Base-by-base conservation (phyloP, 2,329 filamentous ascomycete genomes). In the Cladosporium sp. region DNA sequence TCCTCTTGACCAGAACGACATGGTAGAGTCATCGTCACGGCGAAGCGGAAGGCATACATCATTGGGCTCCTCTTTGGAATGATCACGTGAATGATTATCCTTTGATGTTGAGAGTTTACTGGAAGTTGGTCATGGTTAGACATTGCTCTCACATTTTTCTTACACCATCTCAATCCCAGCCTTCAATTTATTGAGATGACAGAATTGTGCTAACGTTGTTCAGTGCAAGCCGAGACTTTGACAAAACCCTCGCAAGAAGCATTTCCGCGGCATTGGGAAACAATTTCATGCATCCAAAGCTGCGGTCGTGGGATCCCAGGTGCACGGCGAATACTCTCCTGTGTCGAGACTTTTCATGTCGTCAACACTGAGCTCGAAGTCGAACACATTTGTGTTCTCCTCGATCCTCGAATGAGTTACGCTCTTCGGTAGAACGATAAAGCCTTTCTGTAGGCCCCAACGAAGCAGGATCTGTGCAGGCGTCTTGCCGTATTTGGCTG, bases 371-470 rank as follows among this genome's bases (percentile, higher is more conserved):
- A 89, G 77, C 73, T 85, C 82, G 69, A 89, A 89, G 70, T 88
- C 86, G 67, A 83, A 89, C 1, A 89, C 73, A 51, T 84, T 74
- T 1, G 81, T 79, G 68, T 89, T 89, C 75, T 88, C 85, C 67
- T 85, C 80, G 68, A 89, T 89, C 21, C 87, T 80, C 11, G 80
- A 79, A 2, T 83, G 83, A 0, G 85, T 88, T 13, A 85, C 85
- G 2, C 85, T 87, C 74, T 89, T 89, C 0, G 87, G 87, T 26
- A 89, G 77, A 16, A 86, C 86, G 32, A 88, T 83, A 70, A 86
- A 88, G 10, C 84, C 85, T 78, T 85, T 85, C 71, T 87, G 85
- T 74, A 87, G 74, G 70, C 85, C 87, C 86, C 87, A 89, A 63
- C 87, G 79, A 7, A 89, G 70, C 69, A 89, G 70, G 30, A 89